These are phyloP conservation scores for Trapa bicornis DNA, from an alignment of 345 rosid species.

Conservation along the genomic window DNA sequence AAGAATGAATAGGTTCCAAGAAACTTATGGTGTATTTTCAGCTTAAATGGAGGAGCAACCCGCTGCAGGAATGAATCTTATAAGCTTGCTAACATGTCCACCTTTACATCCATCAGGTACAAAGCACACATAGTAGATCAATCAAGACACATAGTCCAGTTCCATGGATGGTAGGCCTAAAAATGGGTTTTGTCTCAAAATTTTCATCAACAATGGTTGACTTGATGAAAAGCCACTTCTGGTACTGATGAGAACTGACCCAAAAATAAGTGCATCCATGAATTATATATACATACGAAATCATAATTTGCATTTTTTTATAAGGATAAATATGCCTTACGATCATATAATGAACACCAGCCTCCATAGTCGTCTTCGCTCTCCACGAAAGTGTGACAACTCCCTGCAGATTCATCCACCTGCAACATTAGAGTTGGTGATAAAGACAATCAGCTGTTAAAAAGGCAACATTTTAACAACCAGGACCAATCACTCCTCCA, in stretches of 20 bases:
- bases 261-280: not conserved
- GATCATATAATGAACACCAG: not conserved
- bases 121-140: not conserved
- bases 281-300: not conserved
- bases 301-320: too few relatives aligned
- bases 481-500: too few relatives aligned
- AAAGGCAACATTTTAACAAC: not conserved
- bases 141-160: too few relatives aligned
- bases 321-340: not conserved
- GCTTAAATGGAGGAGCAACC: not conserved
- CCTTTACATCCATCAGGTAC: not conserved
- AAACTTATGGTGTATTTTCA: not conserved
- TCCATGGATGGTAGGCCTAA: too few relatives aligned
- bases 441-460: not conserved
- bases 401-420: not conserved
- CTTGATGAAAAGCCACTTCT: too few relatives aligned
- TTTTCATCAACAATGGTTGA: too few relatives aligned
- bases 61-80: not conserved
- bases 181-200: too few relatives aligned
- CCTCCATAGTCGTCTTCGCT: not conserved
- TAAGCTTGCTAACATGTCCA: not conserved
- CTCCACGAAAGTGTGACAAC: not conserved
- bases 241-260: too few relatives aligned
- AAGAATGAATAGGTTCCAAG: not conserved
- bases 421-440: not conserved